phyloP scores from a whole-genome alignment of 2,329 filamentous ascomycete species.

The Escovopsis sp. region DNA sequence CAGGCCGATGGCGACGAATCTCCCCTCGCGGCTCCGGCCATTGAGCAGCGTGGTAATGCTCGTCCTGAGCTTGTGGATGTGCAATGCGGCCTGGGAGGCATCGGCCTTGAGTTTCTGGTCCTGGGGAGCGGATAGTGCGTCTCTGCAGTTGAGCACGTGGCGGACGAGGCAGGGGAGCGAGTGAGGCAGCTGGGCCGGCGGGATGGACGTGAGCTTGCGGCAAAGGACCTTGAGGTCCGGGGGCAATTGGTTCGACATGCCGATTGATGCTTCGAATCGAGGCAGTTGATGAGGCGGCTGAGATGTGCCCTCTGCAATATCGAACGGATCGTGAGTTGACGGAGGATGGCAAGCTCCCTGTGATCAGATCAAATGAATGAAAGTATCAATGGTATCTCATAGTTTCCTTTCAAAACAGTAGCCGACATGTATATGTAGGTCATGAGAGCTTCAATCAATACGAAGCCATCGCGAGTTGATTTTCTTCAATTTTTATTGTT shows the following conservation, averaged over 20 bases:
- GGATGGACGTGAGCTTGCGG: conserved; percentile 55
- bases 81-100: conserved; percentile 48
- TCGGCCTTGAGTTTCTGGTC: conserved; percentile 47
- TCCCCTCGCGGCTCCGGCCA: conserved; percentile 57
- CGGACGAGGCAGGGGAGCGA: conserved; percentile 55
- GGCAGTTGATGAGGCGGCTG: not conserved
- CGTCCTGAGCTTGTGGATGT: conserved; percentile 70
- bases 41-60: conserved; percentile 64
- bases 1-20: conserved; percentile 64
- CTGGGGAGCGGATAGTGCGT: conserved; percentile 47
- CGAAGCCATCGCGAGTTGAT: not conserved
- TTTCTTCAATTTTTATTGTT: not conserved
- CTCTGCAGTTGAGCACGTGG: conserved; percentile 41
- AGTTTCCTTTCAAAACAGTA: too few species aligned
- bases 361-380: too few species aligned
- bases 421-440: too few species aligned
- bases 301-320: not conserved
- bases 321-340: too few species aligned
- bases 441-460: too few species aligned
- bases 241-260: conserved; percentile 24
- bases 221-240: conserved; percentile 51
- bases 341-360: too few species aligned
- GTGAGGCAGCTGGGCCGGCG: conserved; percentile 57
- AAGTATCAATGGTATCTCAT: too few species aligned
- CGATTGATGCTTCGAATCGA: not conserved